Percentiles rank a stretch among this genome's conserved stretches.
These are phyloP conservation scores for Meyerozyma smithsonii DNA, from an alignment of 1,139 yeast genomes.

Conservation along the genomic window DNA sequence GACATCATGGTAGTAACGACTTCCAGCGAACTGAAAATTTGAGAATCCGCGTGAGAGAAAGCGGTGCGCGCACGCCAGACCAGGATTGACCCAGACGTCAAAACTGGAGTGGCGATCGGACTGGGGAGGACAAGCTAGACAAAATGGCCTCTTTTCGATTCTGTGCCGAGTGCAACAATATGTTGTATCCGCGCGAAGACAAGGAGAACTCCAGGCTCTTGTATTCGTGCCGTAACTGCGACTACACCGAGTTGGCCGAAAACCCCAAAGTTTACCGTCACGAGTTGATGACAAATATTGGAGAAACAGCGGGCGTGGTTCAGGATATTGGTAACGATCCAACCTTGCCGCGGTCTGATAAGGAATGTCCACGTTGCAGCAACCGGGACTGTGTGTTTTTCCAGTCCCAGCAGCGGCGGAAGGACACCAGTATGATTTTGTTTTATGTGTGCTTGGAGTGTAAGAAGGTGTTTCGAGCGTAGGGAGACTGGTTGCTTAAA, in stretches of 20 bases:
- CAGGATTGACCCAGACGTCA: neutral
- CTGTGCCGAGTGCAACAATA: constrained; percentile 93
- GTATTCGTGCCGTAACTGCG: constrained; percentile 93
- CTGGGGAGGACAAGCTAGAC: neutral
- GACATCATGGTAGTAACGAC: constrained; percentile 9
- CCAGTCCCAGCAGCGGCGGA: constrained; percentile 92
- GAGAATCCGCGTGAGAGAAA: neutral
- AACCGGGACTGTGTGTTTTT: constrained; percentile 91
- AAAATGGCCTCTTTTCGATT: constrained; percentile 85
- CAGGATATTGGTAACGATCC: constrained; percentile 96
- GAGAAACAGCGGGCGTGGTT: constrained; percentile 97
- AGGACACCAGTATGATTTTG: constrained; percentile 92
- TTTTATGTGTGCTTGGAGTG: constrained; percentile 91
- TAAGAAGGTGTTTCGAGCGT: constrained; percentile 61
- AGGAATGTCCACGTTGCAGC: constrained; percentile 87
- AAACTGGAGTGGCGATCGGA: neutral
- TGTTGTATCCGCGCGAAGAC: constrained; percentile 98
- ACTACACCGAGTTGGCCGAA: constrained; percentile 89
- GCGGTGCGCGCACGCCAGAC: constrained; percentile 2
- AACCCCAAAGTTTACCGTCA: constrained; percentile 88
- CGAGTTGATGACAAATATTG: constrained; percentile 79
- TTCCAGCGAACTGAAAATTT: constrained; percentile 2
- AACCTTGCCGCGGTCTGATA: constrained; percentile 89
- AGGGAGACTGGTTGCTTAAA: too few species aligned
- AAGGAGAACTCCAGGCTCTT: constrained; percentile 65